Conservation (phyloP, 2,329 filamentous ascomycete species). For the Botrytis byssoidea region DNA sequence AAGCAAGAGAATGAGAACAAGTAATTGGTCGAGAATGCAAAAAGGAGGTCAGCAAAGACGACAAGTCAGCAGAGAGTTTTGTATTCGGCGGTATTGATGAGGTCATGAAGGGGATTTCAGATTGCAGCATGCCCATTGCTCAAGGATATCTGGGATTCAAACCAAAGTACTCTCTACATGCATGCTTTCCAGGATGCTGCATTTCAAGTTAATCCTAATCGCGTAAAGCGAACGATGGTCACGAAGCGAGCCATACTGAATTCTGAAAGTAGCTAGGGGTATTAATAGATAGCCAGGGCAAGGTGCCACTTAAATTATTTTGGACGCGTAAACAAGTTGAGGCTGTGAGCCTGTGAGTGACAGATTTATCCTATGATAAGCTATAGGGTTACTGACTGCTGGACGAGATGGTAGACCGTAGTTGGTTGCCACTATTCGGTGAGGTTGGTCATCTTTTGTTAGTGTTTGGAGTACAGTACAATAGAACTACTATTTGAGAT, state of each 20-base stretch:
- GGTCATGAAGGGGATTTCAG: background rate
- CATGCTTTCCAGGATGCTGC: background rate
- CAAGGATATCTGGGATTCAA: background rate
- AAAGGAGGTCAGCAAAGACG: background rate
- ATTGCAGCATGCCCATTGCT: background rate
- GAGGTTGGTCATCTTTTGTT: background rate
- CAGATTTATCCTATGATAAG: background rate
- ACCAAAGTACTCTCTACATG: background rate
- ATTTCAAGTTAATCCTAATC: background rate
- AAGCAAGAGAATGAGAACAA: background rate
- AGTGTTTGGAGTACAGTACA: background rate
- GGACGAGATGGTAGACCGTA: background rate
- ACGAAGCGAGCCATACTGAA: background rate
- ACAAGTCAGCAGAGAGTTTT: background rate
- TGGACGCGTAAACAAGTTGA: slow-evolving; percentile 9
- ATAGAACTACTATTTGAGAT: background rate
- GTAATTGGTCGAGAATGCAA: background rate
- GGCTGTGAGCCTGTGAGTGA: background rate
- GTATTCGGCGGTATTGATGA: slow-evolving; percentile 10
- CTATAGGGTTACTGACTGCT: background rate
- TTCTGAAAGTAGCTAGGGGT: slow-evolving; percentile 2
- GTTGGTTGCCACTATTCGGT: slow-evolving; percentile 4
- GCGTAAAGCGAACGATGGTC: background rate
- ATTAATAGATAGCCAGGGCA: slow-evolving; percentile 1
- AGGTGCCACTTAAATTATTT: slow-evolving; percentile 8